phyloP scores from a whole-genome alignment of 768 basidiomycete species.

The Suillus paluster region DNA sequence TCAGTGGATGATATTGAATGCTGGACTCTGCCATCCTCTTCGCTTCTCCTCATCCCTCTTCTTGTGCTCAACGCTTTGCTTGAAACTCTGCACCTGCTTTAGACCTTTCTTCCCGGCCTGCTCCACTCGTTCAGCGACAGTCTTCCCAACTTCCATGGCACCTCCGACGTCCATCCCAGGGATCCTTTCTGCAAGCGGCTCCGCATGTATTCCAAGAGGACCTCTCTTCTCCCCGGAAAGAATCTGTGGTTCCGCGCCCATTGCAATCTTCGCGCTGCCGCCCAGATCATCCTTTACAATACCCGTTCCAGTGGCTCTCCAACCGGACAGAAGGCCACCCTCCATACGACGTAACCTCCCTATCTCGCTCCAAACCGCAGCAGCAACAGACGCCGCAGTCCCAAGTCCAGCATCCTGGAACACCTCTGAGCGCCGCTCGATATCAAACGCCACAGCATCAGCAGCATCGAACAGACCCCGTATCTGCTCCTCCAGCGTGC shows the following conservation, averaged over 20 bases:
- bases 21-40: constrained; percentile 53
- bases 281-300: constrained; percentile 54
- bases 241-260: constrained; percentile 79
- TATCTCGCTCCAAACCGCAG: constrained; percentile 71
- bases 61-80: constrained; percentile 48
- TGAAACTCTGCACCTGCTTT: constrained; percentile 46
- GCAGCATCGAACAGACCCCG: constrained; percentile 52
- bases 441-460: constrained; percentile 64
- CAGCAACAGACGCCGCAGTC: constrained; percentile 51
- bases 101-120: constrained; percentile 39
- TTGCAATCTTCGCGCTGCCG: constrained; percentile 50
- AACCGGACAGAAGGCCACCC: constrained; percentile 43
- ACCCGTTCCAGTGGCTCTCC: constrained; percentile 66
- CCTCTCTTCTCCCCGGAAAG: constrained; percentile 69
- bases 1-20: constrained; percentile 46
- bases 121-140: constrained; percentile 39
- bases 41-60: constrained; percentile 38
- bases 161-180: constrained; percentile 4
- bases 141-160: constrained; percentile 3
- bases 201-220: constrained; percentile 59
- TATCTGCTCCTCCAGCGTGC: constrained; percentile 59
- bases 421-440: constrained; percentile 59
- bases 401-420: constrained; percentile 67
- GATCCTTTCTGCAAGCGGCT: constrained; percentile 28
- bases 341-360: constrained; percentile 53